These are phyloP conservation scores for Colletotrichum neosansevieriae DNA, from an alignment of 2,329 filamentous ascomycete species.

Conservation along the genomic window DNA sequence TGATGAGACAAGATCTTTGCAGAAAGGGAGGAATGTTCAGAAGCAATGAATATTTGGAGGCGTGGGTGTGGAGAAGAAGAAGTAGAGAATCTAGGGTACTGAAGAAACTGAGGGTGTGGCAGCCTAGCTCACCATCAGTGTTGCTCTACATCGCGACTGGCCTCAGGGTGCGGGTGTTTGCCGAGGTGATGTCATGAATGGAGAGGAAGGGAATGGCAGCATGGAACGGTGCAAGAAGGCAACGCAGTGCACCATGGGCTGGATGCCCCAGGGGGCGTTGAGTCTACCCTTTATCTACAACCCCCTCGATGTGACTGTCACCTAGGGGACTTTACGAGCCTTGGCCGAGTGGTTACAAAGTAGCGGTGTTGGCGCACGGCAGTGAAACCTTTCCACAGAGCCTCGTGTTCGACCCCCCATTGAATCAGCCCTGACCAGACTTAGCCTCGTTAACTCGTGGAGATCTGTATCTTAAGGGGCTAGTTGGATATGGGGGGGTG, in stretches of 20 bases:
- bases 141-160: neutral
- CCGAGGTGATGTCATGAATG: neutral
- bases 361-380: conserved; percentile 9
- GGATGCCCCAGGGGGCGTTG: neutral
- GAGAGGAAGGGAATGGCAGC: neutral
- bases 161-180: neutral
- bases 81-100: conserved; percentile 25
- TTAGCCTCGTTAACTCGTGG: conserved; percentile 4
- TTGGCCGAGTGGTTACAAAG: conserved; percentile 16
- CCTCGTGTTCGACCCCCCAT: neutral
- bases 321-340: neutral
- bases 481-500: conserved; percentile 1
- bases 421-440: conserved; percentile 7
- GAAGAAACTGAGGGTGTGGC: conserved; percentile 12
- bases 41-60: conserved; percentile 5
- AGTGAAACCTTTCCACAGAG: conserved; percentile 5
- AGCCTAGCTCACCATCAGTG: neutral
- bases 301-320: too few species aligned
- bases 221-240: neutral
- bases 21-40: neutral
- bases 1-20: conserved; percentile 49
- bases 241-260: neutral
- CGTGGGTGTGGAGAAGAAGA: conserved; percentile 2
- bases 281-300: conserved; percentile 11
- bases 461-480: conserved; percentile 13